A percentile compares a stretch with the other conserved stretches of the same genome.
These are phyloP conservation scores for Parietichytrium sp. DNA, from an alignment of 108 stramenopile species.

Conservation along the genomic window DNA sequence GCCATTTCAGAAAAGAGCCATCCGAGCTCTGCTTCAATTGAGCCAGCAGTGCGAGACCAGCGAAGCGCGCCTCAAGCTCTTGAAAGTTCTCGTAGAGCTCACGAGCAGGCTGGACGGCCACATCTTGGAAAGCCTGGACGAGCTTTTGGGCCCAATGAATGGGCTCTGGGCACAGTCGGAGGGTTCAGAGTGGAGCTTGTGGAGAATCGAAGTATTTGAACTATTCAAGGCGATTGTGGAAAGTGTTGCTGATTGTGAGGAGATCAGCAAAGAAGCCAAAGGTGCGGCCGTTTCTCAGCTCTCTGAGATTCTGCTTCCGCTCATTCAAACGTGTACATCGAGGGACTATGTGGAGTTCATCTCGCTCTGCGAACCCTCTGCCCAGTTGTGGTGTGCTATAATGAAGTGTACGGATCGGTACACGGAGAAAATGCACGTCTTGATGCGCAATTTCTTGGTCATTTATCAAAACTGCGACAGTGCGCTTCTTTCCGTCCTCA, in stretches of 20 bases:
- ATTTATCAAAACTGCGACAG: not conserved
- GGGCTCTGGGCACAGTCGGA: not conserved
- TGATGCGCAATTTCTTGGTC: not conserved
- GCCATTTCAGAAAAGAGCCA: conserved; percentile 10
- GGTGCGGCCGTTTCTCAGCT: not conserved
- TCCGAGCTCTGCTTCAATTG: not conserved
- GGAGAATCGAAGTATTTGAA: not conserved
- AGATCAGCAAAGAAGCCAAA: not conserved
- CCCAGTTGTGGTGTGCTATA: not conserved
- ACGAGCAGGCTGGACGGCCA: not conserved
- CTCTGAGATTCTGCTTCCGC: not conserved
- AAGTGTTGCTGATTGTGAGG: not conserved
- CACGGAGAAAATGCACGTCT: not conserved
- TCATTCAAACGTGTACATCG: not conserved
- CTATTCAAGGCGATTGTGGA: not conserved
- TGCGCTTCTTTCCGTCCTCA: not conserved
- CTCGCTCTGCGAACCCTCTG: not conserved
- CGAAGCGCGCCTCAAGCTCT: not conserved
- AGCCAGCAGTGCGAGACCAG: not conserved
- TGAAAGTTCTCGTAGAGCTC: not conserved
- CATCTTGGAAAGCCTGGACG: not conserved
- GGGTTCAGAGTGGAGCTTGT: conserved; percentile 26
- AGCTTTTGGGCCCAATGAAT: not conserved
- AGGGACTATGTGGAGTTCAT: not conserved
- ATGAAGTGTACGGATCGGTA: not conserved